These are phyloP conservation scores for Cadophora malorum DNA, from an alignment of 2,329 filamentous ascomycete genomes.

Conservation along the genomic window DNA sequence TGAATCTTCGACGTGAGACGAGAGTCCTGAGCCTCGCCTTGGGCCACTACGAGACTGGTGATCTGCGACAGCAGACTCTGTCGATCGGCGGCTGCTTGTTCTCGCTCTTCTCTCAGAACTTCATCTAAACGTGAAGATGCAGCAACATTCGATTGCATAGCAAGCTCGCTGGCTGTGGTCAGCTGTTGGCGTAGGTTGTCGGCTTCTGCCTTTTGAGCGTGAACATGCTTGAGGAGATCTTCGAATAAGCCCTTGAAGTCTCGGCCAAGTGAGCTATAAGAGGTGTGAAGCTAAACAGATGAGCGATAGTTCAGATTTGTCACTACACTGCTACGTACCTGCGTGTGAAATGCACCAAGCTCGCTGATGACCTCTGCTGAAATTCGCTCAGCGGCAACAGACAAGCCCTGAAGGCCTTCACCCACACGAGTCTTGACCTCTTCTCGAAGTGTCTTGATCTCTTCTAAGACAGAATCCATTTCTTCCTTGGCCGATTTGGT, in stretches of 20 bases:
- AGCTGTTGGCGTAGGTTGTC: constrained; percentile 76
- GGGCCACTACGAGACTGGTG: constrained; percentile 74
- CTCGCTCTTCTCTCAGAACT: constrained; percentile 77
- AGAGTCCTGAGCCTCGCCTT: constrained; percentile 74
- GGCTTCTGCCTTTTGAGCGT: constrained; percentile 78
- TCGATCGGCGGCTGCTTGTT: constrained; percentile 74
- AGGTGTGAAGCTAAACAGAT: constrained; percentile 72
- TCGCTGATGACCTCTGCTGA: constrained; percentile 88
- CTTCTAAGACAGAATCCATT: constrained; percentile 89
- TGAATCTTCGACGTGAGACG: constrained; percentile 70
- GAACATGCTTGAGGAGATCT: constrained; percentile 75
- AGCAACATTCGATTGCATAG: constrained; percentile 70
- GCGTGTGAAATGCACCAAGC: constrained; percentile 80
- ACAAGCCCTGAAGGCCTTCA: constrained; percentile 82
- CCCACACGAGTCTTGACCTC: constrained; percentile 87
- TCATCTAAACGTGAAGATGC: constrained; percentile 72
- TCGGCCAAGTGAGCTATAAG: constrained; percentile 81
- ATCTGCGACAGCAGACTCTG: constrained; percentile 79
- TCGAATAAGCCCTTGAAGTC: constrained; percentile 90
- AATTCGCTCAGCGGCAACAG: constrained; percentile 84
- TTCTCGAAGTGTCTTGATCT: constrained; percentile 88
- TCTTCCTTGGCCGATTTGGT: constrained; percentile 76
- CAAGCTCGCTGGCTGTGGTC: constrained; percentile 69
- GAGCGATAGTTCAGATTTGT: constrained; percentile 24
- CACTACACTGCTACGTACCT: constrained; percentile 49